phyloP scores from a whole-genome alignment of 345 rosid species.

The Chamaenerion angustifolium region DNA sequence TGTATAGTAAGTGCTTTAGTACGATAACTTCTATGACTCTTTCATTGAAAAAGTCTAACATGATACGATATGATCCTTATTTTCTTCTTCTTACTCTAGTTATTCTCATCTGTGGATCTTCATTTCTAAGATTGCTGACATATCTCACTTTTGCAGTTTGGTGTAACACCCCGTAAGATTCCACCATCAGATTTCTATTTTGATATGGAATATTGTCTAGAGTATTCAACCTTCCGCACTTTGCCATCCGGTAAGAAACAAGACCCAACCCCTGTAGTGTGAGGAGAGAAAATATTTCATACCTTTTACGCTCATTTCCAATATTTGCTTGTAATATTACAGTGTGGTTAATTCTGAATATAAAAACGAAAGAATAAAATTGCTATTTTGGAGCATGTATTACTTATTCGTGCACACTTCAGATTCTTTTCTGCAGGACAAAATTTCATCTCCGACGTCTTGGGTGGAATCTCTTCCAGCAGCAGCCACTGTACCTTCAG shows the following conservation, averaged over 20 bases:
- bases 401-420: not conserved
- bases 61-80: not conserved
- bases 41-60: too few relatives aligned
- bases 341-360: too few relatives aligned
- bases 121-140: conserved; percentile 2
- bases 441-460: conserved; percentile 10
- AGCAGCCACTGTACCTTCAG: conserved; percentile 9
- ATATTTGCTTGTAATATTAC: too few relatives aligned
- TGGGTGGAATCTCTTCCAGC: conserved; percentile 10
- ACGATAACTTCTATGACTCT: too few relatives aligned
- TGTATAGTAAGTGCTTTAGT: too few relatives aligned
- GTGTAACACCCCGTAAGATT: conserved; percentile 21
- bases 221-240: conserved; percentile 70
- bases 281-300: too few relatives aligned
- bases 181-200: conserved; percentile 48
- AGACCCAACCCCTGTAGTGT: not conserved
- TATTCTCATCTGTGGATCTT: not conserved
- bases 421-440: conserved; percentile 4
- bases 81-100: not conserved
- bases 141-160: conserved; percentile 32
- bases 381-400: too few relatives aligned
- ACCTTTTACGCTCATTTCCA: too few relatives aligned
- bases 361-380: too few relatives aligned
- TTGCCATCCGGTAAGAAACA: conserved; percentile 35
- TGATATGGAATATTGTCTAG: conserved; percentile 88